phyloP scores from a whole-genome alignment of 495 filamentous ascomycete species.

The Penicillium cinerascens region DNA sequence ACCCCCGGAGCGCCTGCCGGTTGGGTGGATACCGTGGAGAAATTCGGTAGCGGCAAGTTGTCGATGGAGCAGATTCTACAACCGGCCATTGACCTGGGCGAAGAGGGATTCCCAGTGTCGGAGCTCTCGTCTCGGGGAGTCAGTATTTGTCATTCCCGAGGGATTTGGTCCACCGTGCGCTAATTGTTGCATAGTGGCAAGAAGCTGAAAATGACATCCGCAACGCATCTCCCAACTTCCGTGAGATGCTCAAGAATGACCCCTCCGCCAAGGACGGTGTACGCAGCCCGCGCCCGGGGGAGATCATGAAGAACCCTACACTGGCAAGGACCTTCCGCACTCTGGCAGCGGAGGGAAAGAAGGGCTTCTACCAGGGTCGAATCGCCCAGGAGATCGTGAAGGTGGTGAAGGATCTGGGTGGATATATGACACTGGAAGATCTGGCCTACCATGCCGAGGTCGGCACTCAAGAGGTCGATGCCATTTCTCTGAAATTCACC shows the following conservation, averaged over 20 bases:
- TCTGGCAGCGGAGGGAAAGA: constrained; percentile 76
- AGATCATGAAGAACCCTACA: constrained; percentile 81
- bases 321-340: constrained; percentile 79
- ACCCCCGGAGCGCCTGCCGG: constrained; percentile 90
- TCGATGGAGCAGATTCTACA: constrained; percentile 71
- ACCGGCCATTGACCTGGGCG: constrained; percentile 82
- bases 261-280: constrained; percentile 59
- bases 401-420: constrained; percentile 71
- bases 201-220: constrained; percentile 56
- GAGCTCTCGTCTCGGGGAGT: constrained; percentile 72
- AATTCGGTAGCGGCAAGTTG: constrained; percentile 86
- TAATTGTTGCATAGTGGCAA: constrained; percentile 56
- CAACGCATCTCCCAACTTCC: constrained; percentile 73
- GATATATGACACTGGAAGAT: constrained; percentile 75
- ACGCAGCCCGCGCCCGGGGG: constrained; percentile 73
- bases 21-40: constrained; percentile 89
- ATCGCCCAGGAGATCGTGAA: constrained; percentile 78
- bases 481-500: constrained; percentile 75
- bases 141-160: constrained; percentile 27
- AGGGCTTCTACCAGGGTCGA: constrained; percentile 84
- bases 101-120: constrained; percentile 85
- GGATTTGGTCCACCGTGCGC: not conserved
- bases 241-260: constrained; percentile 79
- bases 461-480: constrained; percentile 73
- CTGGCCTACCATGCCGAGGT: constrained; percentile 67